Base-by-base conservation (phyloP, 176 grass and related monocot genomes). In the Musa acuminata region DNA sequence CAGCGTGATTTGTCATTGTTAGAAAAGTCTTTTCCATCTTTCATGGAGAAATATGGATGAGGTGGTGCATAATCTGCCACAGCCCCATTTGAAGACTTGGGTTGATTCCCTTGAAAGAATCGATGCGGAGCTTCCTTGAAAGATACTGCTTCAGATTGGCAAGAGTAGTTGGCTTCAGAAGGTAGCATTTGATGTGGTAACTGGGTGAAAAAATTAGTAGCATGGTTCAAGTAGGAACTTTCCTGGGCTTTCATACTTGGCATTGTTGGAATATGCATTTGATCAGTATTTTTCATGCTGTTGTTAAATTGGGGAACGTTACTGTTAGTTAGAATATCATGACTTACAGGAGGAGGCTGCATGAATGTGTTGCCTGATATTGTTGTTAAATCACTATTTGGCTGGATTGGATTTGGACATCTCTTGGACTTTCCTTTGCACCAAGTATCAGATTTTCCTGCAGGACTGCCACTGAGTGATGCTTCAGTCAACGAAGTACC, bases 381-480 rank as follows among this genome's bases (percentile, higher is more conserved):
- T 78, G 74, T 80, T 52, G 84, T 72, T 63, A 23, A 71, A 82
- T 60, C 25, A 17, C 48, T 82, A 60, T 73, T 78, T 65, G 64
- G 48, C 81, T 92, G 87, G 22, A 3, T 52, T 22, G 58, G 11
- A 25, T 81, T 87, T 79, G 72, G 52, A 50, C 71, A 70, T 23
- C 73, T 97, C 75, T 63, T 22, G 66, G 83, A 85, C 80, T 64
- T 90, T 67, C 16, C 67, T 85, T 90, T 90, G 68, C 43, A 13
- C 57, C 79, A 81, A 67, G 77, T 93, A 78, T 90, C 87, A 71
- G 43, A 54, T 80, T 86, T 93, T 49, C 72, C 83, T 72, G 87
- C 81, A 79, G 72, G 24, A 62, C 49, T 77, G 74, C 79, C 82
- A 75, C 77, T 80, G 0, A 9, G 73, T 14, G 12, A 0, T 71